These are phyloP conservation scores for Mycena galericulata DNA, from an alignment of 768 basidiomycete species.

Conservation along the genomic window DNA sequence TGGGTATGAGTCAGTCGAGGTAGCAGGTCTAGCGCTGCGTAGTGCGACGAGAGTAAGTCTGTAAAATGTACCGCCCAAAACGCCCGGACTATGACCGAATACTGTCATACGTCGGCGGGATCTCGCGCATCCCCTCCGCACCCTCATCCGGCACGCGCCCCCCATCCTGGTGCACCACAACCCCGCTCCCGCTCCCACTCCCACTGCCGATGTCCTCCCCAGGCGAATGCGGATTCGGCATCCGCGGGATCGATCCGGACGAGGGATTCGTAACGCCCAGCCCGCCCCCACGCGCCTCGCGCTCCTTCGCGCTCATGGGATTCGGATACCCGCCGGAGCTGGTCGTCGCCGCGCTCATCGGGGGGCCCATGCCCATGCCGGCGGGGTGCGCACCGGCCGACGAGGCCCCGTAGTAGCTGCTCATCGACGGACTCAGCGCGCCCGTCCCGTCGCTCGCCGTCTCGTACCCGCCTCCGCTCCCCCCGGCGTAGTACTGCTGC, in stretches of 20 bases:
- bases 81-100: slow-evolving; percentile 18
- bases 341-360: not conserved
- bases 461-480: not conserved
- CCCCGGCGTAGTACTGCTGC: slow-evolving; percentile 2
- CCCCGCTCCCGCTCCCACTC: slow-evolving; percentile 6
- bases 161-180: slow-evolving; percentile 34
- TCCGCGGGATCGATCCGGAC: not conserved
- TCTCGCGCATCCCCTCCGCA: slow-evolving; percentile 26
- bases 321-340: slow-evolving; percentile 23
- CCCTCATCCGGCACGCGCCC: slow-evolving; percentile 27
- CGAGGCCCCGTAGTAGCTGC: slow-evolving; percentile 18
- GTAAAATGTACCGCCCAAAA: not conserved
- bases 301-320: slow-evolving; percentile 33
- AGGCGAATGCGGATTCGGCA: slow-evolving; percentile 34
- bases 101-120: slow-evolving; percentile 36
- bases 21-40: not conserved
- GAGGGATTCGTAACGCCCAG: slow-evolving; percentile 26
- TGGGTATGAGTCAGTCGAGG: no score
- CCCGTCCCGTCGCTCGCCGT: not conserved
- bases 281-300: slow-evolving; percentile 28
- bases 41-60: not conserved
- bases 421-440: slow-evolving; percentile 23
- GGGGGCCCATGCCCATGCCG: no score
- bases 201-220: no score
- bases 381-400: slow-evolving; percentile 11